Evolutionary conservation across 768 basidiomycete species (phyloP), one percentile per base, ranked within the genome.

Genomic region (Lentinus tigrinus): DNA sequence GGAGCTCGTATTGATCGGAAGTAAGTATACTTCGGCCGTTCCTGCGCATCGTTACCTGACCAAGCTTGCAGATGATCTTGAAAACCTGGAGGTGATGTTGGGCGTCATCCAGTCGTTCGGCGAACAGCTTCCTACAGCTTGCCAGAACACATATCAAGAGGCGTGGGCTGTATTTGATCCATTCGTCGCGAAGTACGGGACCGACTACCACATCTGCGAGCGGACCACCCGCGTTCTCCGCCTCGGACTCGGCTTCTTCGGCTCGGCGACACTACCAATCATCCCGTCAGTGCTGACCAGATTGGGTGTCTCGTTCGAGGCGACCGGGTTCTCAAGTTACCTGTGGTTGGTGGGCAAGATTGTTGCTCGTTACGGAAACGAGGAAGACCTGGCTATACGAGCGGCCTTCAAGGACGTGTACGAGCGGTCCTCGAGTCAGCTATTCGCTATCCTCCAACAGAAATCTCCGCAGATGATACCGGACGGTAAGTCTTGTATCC

Each of bases 261-360:
- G 86, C 9, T 71, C 77, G 44, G 73, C 85, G 0, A 81, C 85
- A 9, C 77, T 89, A 44, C 74, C 85, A 4, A 77, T 97, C 48
- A 81, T 90, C 9, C 82, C 91, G 23, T 77, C 85, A 0, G 78
- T 95, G 2, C 73, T 96, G 46, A 78, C 79, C 7, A 81, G 92
- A 50, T 89, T 98, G 89, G 80, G 85, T 1, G 67, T 80, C 8
- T 81, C 83, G 7, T 99, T 98, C 67, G 91, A 93, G 65, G 73
- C 77, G 10, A 92, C 90, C 10, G 91, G 89, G 0, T 85, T 87
- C 67, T 82, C 95, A 11, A 88, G 90, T 62, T 98, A 93, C 73
- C 72, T 98, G 21, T 99, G 97, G 97, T 91, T 98, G 57, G 87
- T 85, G 28, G 91, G 93, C 43, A 98, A 98, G 73, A 72, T 91